Conservation (phyloP, 345 rosid species). For the Pugionium dolabratum region DNA sequence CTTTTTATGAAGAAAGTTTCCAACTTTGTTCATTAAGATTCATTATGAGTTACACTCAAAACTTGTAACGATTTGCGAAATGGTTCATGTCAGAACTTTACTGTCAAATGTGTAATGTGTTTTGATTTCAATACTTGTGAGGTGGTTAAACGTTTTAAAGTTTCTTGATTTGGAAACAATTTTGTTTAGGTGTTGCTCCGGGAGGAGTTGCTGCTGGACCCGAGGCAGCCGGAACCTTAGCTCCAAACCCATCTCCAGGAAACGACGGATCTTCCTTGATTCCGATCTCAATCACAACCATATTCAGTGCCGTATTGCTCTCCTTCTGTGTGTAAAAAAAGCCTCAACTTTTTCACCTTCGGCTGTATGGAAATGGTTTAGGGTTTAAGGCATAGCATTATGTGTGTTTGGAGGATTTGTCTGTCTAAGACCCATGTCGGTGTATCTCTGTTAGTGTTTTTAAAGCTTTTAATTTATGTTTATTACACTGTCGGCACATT, state of each 20-base stretch:
- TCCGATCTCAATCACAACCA: slow-evolving; percentile 25
- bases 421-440: slow-evolving; percentile 15
- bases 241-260: slow-evolving; percentile 36
- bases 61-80: not conserved
- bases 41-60: too few relatives aligned
- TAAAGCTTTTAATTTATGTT: too few relatives aligned
- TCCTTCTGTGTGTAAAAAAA: not conserved
- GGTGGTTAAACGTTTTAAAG: not conserved
- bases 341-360: slow-evolving; percentile 16
- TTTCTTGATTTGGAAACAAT: not conserved
- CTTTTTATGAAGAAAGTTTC: too few relatives aligned
- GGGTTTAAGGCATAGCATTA: not conserved
- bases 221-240: not conserved
- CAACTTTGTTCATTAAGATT: not conserved
- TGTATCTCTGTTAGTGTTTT: not conserved
- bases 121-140: not conserved
- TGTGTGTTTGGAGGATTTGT: slow-evolving; percentile 12
- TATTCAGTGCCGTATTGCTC: slow-evolving; percentile 20
- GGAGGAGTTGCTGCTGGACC: slow-evolving; percentile 37
- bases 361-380: slow-evolving; percentile 25
- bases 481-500: too few relatives aligned
- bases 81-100: not conserved
- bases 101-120: not conserved
- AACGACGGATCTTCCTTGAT: slow-evolving; percentile 33
- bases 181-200: slow-evolving; percentile 30